Percentiles rank a stretch among this genome's conserved stretches.
These are phyloP conservation scores for Talaromyces liani DNA, from an alignment of 495 filamentous ascomycete genomes.

Conservation along the genomic window DNA sequence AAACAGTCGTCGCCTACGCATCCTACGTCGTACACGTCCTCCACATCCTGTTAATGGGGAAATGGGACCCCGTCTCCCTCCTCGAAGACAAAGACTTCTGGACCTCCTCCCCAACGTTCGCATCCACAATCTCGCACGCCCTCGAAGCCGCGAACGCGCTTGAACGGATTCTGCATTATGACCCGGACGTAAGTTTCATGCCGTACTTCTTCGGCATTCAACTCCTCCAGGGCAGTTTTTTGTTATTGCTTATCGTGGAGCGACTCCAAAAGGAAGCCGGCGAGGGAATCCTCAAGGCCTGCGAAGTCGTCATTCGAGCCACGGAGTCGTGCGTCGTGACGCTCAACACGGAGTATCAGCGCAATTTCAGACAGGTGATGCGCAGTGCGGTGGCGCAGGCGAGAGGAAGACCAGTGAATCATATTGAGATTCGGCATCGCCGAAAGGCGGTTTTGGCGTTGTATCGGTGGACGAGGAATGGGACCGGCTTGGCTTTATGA, in stretches of 20 bases:
- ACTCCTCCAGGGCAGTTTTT: constrained; percentile 73
- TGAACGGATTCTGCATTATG: constrained; percentile 75
- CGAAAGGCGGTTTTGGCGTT: constrained; percentile 65
- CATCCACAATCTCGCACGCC: constrained; percentile 71
- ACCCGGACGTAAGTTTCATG: constrained; percentile 82
- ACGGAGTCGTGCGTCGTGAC: constrained; percentile 83
- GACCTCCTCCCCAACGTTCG: constrained; percentile 78
- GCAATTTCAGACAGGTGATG: constrained; percentile 80
- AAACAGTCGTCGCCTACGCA: constrained; percentile 86
- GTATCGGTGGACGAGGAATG: constrained; percentile 76
- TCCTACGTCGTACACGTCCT: constrained; percentile 80
- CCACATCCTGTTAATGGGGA: constrained; percentile 75
- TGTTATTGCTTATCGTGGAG: constrained; percentile 74
- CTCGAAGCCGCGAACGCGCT: constrained; percentile 75
- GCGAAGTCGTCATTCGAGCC: constrained; percentile 78
- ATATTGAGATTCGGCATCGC: constrained; percentile 67
- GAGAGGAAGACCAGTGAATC: constrained; percentile 64
- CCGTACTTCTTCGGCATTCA: constrained; percentile 88
- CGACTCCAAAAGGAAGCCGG: constrained; percentile 74
- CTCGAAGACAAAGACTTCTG: constrained; percentile 84
- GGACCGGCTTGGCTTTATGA: constrained; percentile 65
- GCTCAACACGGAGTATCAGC: constrained; percentile 79
- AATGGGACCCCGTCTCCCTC: constrained; percentile 81
- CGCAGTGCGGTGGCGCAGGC: constrained; percentile 73
- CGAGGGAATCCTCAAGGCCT: constrained; percentile 72